These are phyloP conservation scores for Penicillium parvum DNA, from an alignment of 495 filamentous ascomycete genomes.

Conservation along the genomic window DNA sequence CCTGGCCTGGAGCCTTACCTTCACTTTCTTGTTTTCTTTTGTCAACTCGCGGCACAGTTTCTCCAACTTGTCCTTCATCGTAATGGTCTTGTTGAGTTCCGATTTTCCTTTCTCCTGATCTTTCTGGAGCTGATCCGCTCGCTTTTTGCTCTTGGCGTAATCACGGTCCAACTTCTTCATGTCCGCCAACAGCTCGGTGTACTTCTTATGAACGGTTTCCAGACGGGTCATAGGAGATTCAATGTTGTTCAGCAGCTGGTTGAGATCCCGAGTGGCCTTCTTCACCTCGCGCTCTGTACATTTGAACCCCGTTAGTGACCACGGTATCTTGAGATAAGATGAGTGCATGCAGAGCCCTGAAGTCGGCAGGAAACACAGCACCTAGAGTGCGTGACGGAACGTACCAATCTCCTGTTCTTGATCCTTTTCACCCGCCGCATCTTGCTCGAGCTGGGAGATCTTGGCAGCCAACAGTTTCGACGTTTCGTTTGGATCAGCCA, in stretches of 20 bases:
- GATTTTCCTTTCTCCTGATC: slow-evolving; percentile 86
- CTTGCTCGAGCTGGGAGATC: slow-evolving; percentile 91
- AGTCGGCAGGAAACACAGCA: slow-evolving; percentile 3
- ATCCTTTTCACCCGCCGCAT: slow-evolving; percentile 89
- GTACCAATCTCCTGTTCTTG: slow-evolving; percentile 94
- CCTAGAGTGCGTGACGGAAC: slow-evolving; percentile 34
- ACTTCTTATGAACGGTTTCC: slow-evolving; percentile 84
- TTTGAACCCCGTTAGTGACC: slow-evolving; percentile 17
- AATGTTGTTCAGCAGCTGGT: slow-evolving; percentile 73
- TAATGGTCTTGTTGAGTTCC: slow-evolving; percentile 81
- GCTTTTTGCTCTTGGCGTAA: slow-evolving; percentile 91
- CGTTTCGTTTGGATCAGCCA: slow-evolving; percentile 75
- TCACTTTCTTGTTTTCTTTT: slow-evolving; percentile 94
- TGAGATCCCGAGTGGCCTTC: slow-evolving; percentile 87
- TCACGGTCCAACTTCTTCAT: slow-evolving; percentile 95
- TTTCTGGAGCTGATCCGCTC: slow-evolving; percentile 90
- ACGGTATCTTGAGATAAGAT: background rate
- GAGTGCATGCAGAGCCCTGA: background rate
- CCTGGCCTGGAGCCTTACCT: slow-evolving; percentile 50
- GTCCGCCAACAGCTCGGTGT: slow-evolving; percentile 81
- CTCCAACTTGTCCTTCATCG: slow-evolving; percentile 89
- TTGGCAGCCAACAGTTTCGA: slow-evolving; percentile 86
- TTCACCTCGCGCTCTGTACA: slow-evolving; percentile 74
- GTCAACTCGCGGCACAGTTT: slow-evolving; percentile 90
- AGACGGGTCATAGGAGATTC: slow-evolving; percentile 69